Conservation (phyloP, 139 green algal genomes). For the Chlamydomonas sphaeroides region DNA sequence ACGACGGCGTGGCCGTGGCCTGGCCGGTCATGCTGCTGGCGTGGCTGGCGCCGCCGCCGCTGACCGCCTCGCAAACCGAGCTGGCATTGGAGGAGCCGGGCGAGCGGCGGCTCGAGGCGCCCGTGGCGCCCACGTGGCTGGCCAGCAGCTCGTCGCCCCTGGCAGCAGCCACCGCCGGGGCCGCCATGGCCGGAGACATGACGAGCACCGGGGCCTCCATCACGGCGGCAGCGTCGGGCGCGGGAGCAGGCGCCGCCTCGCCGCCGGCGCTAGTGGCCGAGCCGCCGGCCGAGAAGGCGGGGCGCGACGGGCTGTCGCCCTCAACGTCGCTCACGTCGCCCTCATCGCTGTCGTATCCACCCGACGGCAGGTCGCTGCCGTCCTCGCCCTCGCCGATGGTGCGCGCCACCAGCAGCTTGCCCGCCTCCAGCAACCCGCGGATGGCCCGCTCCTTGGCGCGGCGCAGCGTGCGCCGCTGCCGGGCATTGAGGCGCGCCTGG, state of each 20-base stretch:
- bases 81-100: slow-evolving; percentile 18
- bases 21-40: not conserved
- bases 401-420: slow-evolving; percentile 46
- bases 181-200: not conserved
- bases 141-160: too few species aligned
- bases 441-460: slow-evolving; percentile 65
- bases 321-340: not conserved
- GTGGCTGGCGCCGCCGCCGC: slow-evolving; percentile 18
- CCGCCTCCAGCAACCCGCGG: slow-evolving; percentile 62
- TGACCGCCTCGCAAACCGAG: slow-evolving; percentile 22
- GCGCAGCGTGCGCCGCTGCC: slow-evolving; percentile 70
- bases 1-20: not conserved
- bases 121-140: not conserved
- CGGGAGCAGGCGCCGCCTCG: not conserved
- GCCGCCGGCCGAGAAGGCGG: not conserved
- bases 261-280: not conserved
- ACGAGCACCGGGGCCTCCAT: too few species aligned
- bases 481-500: slow-evolving; percentile 58
- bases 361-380: slow-evolving; percentile 2
- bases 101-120: not conserved
- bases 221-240: not conserved
- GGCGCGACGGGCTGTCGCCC: slow-evolving; percentile 8
- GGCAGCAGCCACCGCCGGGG: not conserved
- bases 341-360: slow-evolving; percentile 17
- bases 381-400: not conserved